These are phyloP conservation scores for Eragrostis curvula DNA, from an alignment of 176 grass and related monocot genomes.

Conservation along the genomic window DNA sequence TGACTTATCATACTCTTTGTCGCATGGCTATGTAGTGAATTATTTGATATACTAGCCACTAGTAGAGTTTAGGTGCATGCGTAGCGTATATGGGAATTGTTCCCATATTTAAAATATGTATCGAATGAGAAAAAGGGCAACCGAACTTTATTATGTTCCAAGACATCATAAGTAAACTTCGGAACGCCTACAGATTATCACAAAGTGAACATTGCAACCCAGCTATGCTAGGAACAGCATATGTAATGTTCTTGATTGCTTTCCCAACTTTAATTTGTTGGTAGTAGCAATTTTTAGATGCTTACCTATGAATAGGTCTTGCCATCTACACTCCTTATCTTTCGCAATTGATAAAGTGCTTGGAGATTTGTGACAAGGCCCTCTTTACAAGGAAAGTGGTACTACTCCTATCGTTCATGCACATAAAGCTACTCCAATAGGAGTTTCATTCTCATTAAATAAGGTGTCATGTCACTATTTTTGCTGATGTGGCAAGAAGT, in stretches of 20 bases:
- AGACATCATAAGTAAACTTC: neutral
- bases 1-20: neutral
- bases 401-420: conserved; percentile 36
- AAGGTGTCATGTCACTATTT: too few species aligned
- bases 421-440: too few species aligned
- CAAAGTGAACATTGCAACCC: neutral
- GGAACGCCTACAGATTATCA: neutral
- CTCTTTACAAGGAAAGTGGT: conserved; percentile 58
- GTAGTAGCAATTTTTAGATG: conserved; percentile 1
- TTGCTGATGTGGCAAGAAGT: too few species aligned
- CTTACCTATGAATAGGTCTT: conserved; percentile 18
- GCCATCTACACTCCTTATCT: conserved; percentile 34
- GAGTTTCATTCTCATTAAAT: too few species aligned
- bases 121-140: neutral
- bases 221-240: neutral
- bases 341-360: conserved; percentile 42
- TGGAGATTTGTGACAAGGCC: conserved; percentile 53
- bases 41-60: neutral
- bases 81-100: too few species aligned
- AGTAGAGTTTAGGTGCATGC: too few species aligned
- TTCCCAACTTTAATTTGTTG: neutral
- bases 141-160: neutral
- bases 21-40: neutral
- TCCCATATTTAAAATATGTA: neutral
- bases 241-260: neutral